Base-by-base conservation (phyloP, 1,284 basidiomycete species). In the Leccinum subrobustum region DNA sequence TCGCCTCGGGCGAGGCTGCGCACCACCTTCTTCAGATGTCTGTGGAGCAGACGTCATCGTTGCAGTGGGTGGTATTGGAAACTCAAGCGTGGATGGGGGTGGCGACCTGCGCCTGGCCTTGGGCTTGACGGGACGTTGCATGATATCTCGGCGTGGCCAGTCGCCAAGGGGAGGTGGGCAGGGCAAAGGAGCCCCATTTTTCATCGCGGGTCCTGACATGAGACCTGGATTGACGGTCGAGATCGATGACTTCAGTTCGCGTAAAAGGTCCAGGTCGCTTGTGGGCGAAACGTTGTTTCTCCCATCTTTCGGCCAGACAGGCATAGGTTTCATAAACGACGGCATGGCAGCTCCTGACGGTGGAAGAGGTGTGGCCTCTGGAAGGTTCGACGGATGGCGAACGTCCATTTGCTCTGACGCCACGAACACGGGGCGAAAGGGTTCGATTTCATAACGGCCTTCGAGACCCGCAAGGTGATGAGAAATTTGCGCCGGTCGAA, bases 141-240 rank as follows among this genome's bases (percentile, higher is more conserved):
- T 76, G 52, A 79, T 73, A 63, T 85, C 79, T 14, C 69, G 65
- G 29, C 82, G 79, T 18, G 85, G 85, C 86, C 85, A 88, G 52
- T 81, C 69, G 20, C 83, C 82, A 1, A 87, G 72, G 4, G 82
- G 83, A 12, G 79, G 73, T n/a, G 82, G 80, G 6, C 77, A 76
- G 14, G 76, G 63, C 3, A 64, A 62, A 7, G 62, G 60, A 16
- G 2, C 20, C 62, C 57, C 59, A 37, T 60, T 60, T 58, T 18
- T 33, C 53, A 54, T 52, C 7, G 58, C 33, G 12, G 61, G 61
- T 54, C 52, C 61, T 56, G 69, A 63, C 23, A 69, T 60, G 60
- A 72, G 72, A 51, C 73, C 63, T 60, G 70, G 61, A 50, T 70
- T 67, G 2, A 74, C 67, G 59, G 79, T 78, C 23, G 77, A 61